Conservation (phyloP, 208 protist genomes). For the Vickermania ingenoplastis region DNA sequence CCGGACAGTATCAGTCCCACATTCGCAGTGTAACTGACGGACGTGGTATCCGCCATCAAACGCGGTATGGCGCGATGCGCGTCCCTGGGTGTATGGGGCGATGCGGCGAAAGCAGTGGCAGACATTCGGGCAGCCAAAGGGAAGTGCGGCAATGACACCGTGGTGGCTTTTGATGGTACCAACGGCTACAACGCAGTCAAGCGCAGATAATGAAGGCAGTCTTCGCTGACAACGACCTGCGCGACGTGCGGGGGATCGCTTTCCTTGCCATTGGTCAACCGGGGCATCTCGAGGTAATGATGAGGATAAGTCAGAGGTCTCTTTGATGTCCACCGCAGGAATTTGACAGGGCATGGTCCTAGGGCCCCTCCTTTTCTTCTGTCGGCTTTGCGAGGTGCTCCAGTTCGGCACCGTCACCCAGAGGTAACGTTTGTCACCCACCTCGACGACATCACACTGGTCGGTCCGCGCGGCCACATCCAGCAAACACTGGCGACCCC, state of each 20-base stretch:
- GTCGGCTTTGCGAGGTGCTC: conserved; percentile 5
- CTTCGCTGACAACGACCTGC: conserved; percentile 1
- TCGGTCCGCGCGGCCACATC: conserved; percentile 3
- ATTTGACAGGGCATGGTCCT: conserved; percentile 29
- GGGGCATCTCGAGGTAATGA: conserved; percentile 13
- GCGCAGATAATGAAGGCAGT: conserved; percentile 1
- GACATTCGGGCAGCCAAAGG: background rate
- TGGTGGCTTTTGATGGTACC: conserved; percentile 19
- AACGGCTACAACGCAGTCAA: conserved; percentile 23
- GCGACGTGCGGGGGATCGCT: conserved; percentile 6
- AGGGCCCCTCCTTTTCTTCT: conserved; percentile 19
- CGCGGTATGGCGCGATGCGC: conserved; percentile 1
- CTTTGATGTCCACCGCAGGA: conserved; percentile 11
- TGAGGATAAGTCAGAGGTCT: conserved; percentile 1
- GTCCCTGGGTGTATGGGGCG: conserved; percentile 8
- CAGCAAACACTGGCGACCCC: conserved; percentile 3
- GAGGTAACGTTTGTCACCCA: conserved; percentile 10
- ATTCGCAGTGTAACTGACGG: background rate
- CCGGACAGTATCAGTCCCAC: background rate
- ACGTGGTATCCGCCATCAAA: background rate
- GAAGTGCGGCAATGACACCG: conserved; percentile 1
- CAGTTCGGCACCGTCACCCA: background rate
- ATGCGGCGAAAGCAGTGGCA: conserved; percentile 7
- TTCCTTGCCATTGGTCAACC: conserved; percentile 9
- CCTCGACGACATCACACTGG: conserved; percentile 18